Evolutionary conservation across 345 rosid genomes (phyloP).

Genomic region (Ricinus communis): DNA sequence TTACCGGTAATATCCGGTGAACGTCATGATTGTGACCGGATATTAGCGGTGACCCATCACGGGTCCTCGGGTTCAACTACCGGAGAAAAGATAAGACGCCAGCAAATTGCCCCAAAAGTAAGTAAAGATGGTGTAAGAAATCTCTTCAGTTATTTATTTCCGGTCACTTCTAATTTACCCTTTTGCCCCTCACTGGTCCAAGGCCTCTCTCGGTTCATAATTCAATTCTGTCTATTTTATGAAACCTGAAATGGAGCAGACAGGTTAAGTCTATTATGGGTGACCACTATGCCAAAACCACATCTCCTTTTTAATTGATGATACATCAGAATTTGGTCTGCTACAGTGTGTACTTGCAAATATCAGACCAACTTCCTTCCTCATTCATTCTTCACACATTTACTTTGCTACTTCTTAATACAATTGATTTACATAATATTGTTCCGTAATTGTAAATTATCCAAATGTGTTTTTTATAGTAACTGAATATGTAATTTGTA

Average conservation of each 20-base stretch:
- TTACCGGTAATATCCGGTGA: conserved; percentile 35
- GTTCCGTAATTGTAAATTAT: too few species aligned
- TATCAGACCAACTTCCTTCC: background rate
- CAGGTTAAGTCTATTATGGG: background rate
- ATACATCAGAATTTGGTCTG: background rate
- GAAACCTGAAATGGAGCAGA: background rate
- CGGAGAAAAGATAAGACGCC: conserved; percentile 32
- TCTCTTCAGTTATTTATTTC: conserved; percentile 27
- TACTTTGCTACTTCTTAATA: too few species aligned
- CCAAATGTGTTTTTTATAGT: too few species aligned
- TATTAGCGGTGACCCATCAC: conserved; percentile 43
- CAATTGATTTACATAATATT: too few species aligned
- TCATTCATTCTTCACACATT: too few species aligned
- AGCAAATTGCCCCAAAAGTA: conserved; percentile 39
- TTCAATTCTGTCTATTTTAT: too few species aligned
- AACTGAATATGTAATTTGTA: too few species aligned
- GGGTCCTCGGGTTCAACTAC: conserved; percentile 49
- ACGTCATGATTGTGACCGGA: conserved; percentile 27
- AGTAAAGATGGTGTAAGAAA: conserved; percentile 17
- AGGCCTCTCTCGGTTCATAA: background rate
- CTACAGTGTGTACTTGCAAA: background rate
- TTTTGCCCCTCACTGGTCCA: conserved; percentile 13
- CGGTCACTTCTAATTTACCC: conserved; percentile 9
- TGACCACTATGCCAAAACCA: background rate
- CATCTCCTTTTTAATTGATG: too few species aligned